phyloP scores from a whole-genome alignment of 2,329 filamentous ascomycete genomes.

The Phaeosphaeriaceae sp. region DNA sequence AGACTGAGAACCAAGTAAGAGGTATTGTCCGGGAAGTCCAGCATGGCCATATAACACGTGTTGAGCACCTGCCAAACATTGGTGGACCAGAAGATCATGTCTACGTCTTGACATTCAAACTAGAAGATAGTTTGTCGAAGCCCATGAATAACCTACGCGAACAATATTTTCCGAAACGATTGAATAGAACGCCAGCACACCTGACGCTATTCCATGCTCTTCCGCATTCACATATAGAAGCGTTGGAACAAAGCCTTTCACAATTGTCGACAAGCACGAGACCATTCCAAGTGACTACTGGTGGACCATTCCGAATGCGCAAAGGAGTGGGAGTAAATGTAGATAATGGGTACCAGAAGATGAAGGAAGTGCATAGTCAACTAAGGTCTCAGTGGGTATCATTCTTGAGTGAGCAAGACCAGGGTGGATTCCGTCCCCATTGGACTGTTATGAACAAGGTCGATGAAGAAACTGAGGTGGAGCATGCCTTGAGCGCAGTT shows the following conservation, averaged over 20 bases:
- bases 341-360: constrained; percentile 38
- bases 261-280: constrained; percentile 34
- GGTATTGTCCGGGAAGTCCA: constrained; percentile 13
- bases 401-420: constrained; percentile 53
- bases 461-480: constrained; percentile 48
- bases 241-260: constrained; percentile 43
- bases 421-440: constrained; percentile 48
- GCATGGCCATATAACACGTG: constrained; percentile 9
- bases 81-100: constrained; percentile 40
- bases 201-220: constrained; percentile 56
- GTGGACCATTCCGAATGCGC: constrained; percentile 50
- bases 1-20: constrained; percentile 5
- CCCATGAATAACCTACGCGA: constrained; percentile 50
- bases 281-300: constrained; percentile 48
- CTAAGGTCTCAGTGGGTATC: constrained; percentile 46
- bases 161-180: constrained; percentile 50
- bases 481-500: constrained; percentile 46
- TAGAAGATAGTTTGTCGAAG: constrained; percentile 46
- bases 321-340: constrained; percentile 51
- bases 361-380: constrained; percentile 44
- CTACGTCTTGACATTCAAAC: constrained; percentile 53
- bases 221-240: constrained; percentile 47
- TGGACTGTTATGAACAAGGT: constrained; percentile 58
- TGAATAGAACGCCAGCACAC: constrained; percentile 54
- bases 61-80: constrained; percentile 42